Evolutionary conservation across 768 basidiomycete species (phyloP), one percentile per base, ranked within the genome.

Genomic region (Strobilomyces confusus): DNA sequence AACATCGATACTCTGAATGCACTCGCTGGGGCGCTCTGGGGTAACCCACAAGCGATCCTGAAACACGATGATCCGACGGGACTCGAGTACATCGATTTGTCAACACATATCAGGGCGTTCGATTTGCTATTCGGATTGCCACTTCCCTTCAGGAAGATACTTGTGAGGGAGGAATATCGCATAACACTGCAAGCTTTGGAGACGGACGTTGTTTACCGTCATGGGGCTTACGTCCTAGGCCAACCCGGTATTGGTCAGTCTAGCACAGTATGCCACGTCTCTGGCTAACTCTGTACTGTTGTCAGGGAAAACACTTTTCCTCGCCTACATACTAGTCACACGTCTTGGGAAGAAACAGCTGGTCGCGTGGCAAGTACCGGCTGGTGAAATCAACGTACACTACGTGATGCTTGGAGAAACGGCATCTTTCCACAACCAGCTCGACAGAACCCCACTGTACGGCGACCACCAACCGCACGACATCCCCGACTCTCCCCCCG

Each of bases 91-190:
- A n/a, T n/a, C n/a, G n/a, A n/a, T n/a, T n/a, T n/a, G n/a, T n/a
- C n/a, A n/a, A n/a, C n/a, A n/a, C n/a, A n/a, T n/a, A n/a, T n/a
- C n/a, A n/a, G n/a, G n/a, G n/a, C n/a, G n/a, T n/a, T n/a, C n/a
- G n/a, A n/a, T n/a, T n/a, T n/a, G n/a, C n/a, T n/a, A n/a, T n/a
- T n/a, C n/a, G n/a, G n/a, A n/a, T n/a, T n/a, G n/a, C n/a, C n/a
- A n/a, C n/a, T n/a, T n/a, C n/a, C n/a, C n/a, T 88, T 22, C 9
- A 23, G 29, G 1, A 57, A 48, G 43, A 38, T 56, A 26, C 47
- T 56, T 9, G 37, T 41, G 12, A 41, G 40, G 23, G 22, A 22
- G 12, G 40, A 41, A 14, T 41, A 41, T 23, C 22, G 40, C 40
- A 23, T 12, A 6, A 22, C 40, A 14, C 19, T 41, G 12, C 4